Base-by-base conservation (phyloP, 2,329 filamentous ascomycete genomes). In the Calonectria pteridis region DNA sequence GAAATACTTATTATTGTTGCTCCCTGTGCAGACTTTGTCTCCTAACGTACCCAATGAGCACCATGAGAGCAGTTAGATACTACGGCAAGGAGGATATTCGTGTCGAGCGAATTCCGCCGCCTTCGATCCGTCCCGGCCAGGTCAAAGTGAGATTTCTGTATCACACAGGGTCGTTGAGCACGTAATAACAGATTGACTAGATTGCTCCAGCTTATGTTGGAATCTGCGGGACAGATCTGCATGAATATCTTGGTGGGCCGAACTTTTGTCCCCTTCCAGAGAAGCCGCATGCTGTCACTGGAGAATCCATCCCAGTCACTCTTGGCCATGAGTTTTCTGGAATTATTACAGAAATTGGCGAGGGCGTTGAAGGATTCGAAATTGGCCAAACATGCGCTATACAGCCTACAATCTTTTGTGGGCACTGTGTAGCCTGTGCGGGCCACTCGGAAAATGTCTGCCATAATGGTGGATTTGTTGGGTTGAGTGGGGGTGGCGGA, bases 301-400 rank as follows among this genome's bases (percentile, higher is more conserved):
- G 87, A 37, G 89, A 90, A 71, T 85, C 84, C 1, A 86, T 91
- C 43, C 92, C 91, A 4, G 86, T 93, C 13, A 91, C 88, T 0
- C 84, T 93, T 13, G 92, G 92, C 31, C 92, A 94, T 78, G 92
- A 94, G 79, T 92, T 93, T 81, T 89, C 88, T 4, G 92, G 92
- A 14, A 87, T 87, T 2, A 85, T 94, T 37, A 85, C 88, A 14
- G 90, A 92, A 76, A 83, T 93, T n/a, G 91, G 91, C 0, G 78
- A 84, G 0, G 86, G 83, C 1, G 88, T 91, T 2, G 82, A 78
- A 0, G 80, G 81, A 13, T 83, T 93, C 62, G 84, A 86, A 53
- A 80, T 88, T 1, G 91, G 91, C 1, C 88, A 93, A 74, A 84
- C 86, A 23, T 91, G 92, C 23, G 89, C 88, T 6, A 86, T 93